phyloP scores from a whole-genome alignment of 257 asterid species.

The Solanum tarijense region DNA sequence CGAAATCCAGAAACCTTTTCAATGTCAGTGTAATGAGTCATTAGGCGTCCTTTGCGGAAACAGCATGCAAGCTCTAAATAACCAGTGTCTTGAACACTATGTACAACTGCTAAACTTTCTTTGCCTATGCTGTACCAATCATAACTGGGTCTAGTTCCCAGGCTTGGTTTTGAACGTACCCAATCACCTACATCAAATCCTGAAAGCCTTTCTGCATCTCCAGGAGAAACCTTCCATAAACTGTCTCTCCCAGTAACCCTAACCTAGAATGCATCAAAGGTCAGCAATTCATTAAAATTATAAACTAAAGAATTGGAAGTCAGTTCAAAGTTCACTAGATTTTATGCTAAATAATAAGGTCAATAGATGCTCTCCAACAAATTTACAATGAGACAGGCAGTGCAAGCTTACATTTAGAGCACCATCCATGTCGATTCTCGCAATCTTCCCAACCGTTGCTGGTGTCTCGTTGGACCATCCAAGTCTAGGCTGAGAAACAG shows the following conservation, averaged over 20 bases:
- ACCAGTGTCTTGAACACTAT: slow-evolving; percentile 79
- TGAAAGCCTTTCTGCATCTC: slow-evolving; percentile 92
- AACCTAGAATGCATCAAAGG: slow-evolving; percentile 35
- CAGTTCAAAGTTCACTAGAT: not conserved
- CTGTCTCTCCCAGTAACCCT: slow-evolving; percentile 68
- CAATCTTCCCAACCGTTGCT: slow-evolving; percentile 82
- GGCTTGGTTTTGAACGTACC: slow-evolving; percentile 88
- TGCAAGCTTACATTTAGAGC: slow-evolving; percentile 71
- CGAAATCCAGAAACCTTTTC: slow-evolving; percentile 74
- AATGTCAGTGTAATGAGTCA: slow-evolving; percentile 74
- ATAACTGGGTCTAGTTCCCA: slow-evolving; percentile 93
- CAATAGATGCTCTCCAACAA: not conserved
- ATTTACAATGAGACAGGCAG: not conserved
- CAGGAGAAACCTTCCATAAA: slow-evolving; percentile 94
- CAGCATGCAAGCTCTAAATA: slow-evolving; percentile 93
- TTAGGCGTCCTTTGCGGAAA: slow-evolving; percentile 71
- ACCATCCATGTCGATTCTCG: slow-evolving; percentile 90
- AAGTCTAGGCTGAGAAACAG: slow-evolving; percentile 83
- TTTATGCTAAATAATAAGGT: not conserved
- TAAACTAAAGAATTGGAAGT: not conserved
- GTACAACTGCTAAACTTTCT: slow-evolving; percentile 87
- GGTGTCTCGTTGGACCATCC: slow-evolving; percentile 97
- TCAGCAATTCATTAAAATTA: not conserved
- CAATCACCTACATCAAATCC: slow-evolving; percentile 97
- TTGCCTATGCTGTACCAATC: slow-evolving; percentile 92